Evolutionary conservation across 345 rosid species (phyloP).

Genomic region (Citropsis articulata): DNA sequence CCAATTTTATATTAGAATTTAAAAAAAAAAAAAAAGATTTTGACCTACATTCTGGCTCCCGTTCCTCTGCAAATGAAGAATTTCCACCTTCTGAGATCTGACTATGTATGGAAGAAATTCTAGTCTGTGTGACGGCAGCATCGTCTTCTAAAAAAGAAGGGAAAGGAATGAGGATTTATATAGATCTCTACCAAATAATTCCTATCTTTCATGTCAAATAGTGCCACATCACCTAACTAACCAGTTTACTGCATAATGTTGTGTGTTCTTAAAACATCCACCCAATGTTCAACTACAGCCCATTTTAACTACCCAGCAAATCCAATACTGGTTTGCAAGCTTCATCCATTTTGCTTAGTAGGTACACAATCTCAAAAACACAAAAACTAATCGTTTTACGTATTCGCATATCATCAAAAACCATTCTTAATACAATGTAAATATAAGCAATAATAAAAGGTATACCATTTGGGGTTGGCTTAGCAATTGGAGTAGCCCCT

Average conservation of each 20-base stretch:
- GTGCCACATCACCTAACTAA: not conserved
- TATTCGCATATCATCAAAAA: not conserved
- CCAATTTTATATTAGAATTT: not conserved
- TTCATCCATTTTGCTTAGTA: not conserved
- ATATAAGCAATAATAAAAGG: not conserved
- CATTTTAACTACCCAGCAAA: not conserved
- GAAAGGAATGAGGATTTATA: not conserved
- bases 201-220: not conserved
- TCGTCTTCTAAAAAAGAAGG: slow-evolving; percentile 56
- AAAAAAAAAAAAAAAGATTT: slow-evolving; percentile 13
- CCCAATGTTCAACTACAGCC: not conserved
- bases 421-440: not conserved
- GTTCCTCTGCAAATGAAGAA: slow-evolving; percentile 49
- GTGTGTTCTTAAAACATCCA: not conserved
- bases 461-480: slow-evolving; percentile 67
- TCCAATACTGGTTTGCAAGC: not conserved
- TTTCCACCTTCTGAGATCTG: slow-evolving; percentile 52
- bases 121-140: slow-evolving; percentile 37
- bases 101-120: slow-evolving; percentile 50
- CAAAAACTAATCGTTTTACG: not conserved
- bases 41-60: slow-evolving; percentile 48
- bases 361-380: not conserved
- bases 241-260: not conserved
- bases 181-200: not conserved
- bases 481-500: slow-evolving; percentile 58